A percentile compares a stretch with the other conserved stretches of the same genome.
These are phyloP conservation scores for Fusarium poae DNA, from an alignment of 2,329 filamentous ascomycete species.

Conservation along the genomic window DNA sequence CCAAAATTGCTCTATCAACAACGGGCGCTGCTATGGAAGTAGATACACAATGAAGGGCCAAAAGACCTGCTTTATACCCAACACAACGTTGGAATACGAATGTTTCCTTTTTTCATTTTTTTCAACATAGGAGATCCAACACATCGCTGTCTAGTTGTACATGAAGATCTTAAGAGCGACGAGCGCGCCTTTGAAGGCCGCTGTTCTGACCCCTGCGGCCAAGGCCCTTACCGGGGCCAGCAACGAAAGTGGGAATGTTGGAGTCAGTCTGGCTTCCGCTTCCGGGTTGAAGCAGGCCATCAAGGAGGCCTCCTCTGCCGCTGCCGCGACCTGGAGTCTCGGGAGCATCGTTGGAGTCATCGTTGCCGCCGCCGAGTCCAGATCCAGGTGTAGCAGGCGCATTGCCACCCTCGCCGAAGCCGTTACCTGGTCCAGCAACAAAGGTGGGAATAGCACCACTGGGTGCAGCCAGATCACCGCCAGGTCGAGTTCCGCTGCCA, in stretches of 20 bases:
- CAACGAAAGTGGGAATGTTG: slow-evolving; percentile 33
- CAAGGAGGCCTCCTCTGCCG: background rate
- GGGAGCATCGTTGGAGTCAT: background rate
- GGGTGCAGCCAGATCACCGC: slow-evolving; percentile 5
- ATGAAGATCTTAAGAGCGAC: slow-evolving; percentile 23
- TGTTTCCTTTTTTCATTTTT: slow-evolving; percentile 26
- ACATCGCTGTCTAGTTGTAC: slow-evolving; percentile 16
- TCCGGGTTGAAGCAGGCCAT: background rate
- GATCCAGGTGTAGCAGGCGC: background rate
- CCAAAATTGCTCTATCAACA: slow-evolving; percentile 64
- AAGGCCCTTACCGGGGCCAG: slow-evolving; percentile 31
- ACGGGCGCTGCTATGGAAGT: slow-evolving; percentile 53
- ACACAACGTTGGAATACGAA: slow-evolving; percentile 42
- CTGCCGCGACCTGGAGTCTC: background rate
- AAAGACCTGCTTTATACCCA: slow-evolving; percentile 48
- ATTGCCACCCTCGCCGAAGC: slow-evolving; percentile 17
- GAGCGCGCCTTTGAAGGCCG: slow-evolving; percentile 32
- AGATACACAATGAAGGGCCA: slow-evolving; percentile 48
- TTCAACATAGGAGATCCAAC: slow-evolving; percentile 22
- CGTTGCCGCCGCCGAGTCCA: background rate
- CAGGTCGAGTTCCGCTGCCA: slow-evolving; percentile 3
- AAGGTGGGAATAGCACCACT: slow-evolving; percentile 17
- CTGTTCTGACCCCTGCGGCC: slow-evolving; percentile 18
- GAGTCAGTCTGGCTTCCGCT: slow-evolving; percentile 10
- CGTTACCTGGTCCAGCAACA: slow-evolving; percentile 25